Conservation (phyloP, 2,329 filamentous ascomycete species). For the Alternaria sp. region DNA sequence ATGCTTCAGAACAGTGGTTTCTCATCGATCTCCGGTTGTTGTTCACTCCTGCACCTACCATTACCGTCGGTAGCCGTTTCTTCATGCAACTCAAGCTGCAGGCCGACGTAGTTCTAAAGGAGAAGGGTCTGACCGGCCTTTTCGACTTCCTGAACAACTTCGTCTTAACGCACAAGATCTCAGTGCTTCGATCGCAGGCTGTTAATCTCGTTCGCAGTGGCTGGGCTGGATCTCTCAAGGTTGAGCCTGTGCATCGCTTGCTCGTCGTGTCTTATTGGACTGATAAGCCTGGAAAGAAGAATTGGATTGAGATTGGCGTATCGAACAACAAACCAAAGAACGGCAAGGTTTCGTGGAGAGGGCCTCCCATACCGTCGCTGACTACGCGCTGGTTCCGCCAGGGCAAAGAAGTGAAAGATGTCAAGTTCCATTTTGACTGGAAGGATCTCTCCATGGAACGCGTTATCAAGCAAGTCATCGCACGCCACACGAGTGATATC, state of each 20-base stretch:
- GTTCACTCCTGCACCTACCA: conserved; percentile 70
- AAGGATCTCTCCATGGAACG: conserved; percentile 73
- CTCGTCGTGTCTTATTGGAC: conserved; percentile 93
- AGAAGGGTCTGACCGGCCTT: conserved; percentile 76
- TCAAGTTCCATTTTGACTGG: conserved; percentile 71
- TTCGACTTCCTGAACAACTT: conserved; percentile 89
- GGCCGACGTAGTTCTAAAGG: conserved; percentile 73
- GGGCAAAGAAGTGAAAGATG: conserved; percentile 73
- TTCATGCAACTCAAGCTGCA: conserved; percentile 71
- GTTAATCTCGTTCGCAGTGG: conserved; percentile 69
- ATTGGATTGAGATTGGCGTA: conserved; percentile 89
- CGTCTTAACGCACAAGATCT: conserved; percentile 88
- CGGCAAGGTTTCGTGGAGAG: conserved; percentile 44
- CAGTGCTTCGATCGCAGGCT: conserved; percentile 79
- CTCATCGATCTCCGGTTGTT: conserved; percentile 90
- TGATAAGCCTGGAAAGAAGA: conserved; percentile 73
- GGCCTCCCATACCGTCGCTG: conserved; percentile 50
- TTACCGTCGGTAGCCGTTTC: conserved; percentile 65
- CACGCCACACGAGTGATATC: conserved; percentile 74
- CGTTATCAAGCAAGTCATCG: conserved; percentile 76
- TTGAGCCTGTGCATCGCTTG: conserved; percentile 81
- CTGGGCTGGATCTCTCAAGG: conserved; percentile 79
- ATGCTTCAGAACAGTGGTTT: conserved; percentile 83
- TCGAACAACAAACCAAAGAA: conserved; percentile 63
- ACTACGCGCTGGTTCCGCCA: conserved; percentile 83